Evolutionary conservation across 2,329 filamentous ascomycete species (phyloP).

Genomic region (Colletotrichum destructivum): DNA sequence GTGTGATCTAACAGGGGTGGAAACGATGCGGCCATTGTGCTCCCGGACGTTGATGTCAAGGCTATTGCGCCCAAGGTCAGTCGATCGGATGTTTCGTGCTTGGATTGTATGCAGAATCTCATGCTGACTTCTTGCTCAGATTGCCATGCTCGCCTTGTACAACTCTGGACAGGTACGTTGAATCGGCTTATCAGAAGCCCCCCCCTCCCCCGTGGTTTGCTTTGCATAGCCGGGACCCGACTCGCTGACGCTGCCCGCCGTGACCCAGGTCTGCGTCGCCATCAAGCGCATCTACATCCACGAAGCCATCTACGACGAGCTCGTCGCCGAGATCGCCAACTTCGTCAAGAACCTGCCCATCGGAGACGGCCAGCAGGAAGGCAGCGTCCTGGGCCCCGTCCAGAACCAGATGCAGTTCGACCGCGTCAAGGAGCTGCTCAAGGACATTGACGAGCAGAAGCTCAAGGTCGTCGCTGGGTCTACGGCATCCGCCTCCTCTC

Average conservation of each 20-base stretch:
- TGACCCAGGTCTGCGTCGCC: constrained; percentile 63
- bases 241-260: neutral
- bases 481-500: constrained; percentile 53
- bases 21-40: constrained; percentile 74
- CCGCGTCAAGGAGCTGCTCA: constrained; percentile 41
- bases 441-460: constrained; percentile 40
- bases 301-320: constrained; percentile 62
- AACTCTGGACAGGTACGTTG: constrained; percentile 63
- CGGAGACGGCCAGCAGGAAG: constrained; percentile 37
- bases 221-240: no score
- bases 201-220: no score
- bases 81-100: neutral
- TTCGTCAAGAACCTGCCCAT: constrained; percentile 37
- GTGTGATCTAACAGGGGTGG: constrained; percentile 58
- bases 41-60: constrained; percentile 69
- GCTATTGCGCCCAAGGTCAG: constrained; percentile 55
- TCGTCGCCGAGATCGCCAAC: constrained; percentile 40
- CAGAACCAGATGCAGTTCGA: constrained; percentile 78
- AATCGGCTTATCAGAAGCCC: neutral
- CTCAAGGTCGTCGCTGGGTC: constrained; percentile 40
- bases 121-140: constrained; percentile 38
- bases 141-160: constrained; percentile 68
- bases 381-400: constrained; percentile 66
- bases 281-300: constrained; percentile 71
- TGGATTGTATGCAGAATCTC: neutral